Evolutionary conservation across 768 basidiomycete genomes (phyloP).

Genomic region (Phaffia australis): DNA sequence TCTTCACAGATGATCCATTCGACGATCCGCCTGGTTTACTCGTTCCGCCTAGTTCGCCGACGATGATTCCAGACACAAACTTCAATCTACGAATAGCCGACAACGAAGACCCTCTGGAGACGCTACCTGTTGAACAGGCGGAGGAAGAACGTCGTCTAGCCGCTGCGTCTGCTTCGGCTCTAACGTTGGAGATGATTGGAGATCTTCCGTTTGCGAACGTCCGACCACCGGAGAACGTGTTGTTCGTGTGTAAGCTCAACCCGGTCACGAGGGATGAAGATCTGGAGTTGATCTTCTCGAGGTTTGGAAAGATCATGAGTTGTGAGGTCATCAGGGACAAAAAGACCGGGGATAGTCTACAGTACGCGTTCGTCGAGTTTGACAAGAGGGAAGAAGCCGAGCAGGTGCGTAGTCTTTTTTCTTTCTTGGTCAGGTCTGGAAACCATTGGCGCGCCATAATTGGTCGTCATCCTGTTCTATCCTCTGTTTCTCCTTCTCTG

Average conservation of each 20-base stretch:
- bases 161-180: slow-evolving; percentile 80
- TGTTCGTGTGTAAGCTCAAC: slow-evolving; percentile 98
- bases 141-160: slow-evolving; percentile 71
- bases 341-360: slow-evolving; percentile 86
- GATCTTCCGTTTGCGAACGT: slow-evolving; percentile 97
- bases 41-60: slow-evolving; percentile 64
- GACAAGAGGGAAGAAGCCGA: slow-evolving; percentile 87
- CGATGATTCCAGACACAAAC: slow-evolving; percentile 61
- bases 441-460: not conserved
- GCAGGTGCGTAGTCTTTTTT: slow-evolving; percentile 48
- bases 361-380: slow-evolving; percentile 98
- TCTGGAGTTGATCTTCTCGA: slow-evolving; percentile 89
- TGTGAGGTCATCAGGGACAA: slow-evolving; percentile 97
- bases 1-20: slow-evolving; percentile 74
- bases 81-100: slow-evolving; percentile 71
- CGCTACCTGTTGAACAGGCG: slow-evolving; percentile 73
- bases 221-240: slow-evolving; percentile 90
- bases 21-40: slow-evolving; percentile 70
- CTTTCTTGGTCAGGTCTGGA: not conserved
- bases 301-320: slow-evolving; percentile 90
- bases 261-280: slow-evolving; percentile 91
- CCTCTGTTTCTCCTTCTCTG: not conserved
- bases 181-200: slow-evolving; percentile 98
- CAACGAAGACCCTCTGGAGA: slow-evolving; percentile 78
- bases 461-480: not conserved